Percentiles rank a stretch among this genome's conserved stretches.
phyloP scores from a whole-genome alignment of 2,329 filamentous ascomycete species.

The Cladosporium austrohemisphaericum region DNA sequence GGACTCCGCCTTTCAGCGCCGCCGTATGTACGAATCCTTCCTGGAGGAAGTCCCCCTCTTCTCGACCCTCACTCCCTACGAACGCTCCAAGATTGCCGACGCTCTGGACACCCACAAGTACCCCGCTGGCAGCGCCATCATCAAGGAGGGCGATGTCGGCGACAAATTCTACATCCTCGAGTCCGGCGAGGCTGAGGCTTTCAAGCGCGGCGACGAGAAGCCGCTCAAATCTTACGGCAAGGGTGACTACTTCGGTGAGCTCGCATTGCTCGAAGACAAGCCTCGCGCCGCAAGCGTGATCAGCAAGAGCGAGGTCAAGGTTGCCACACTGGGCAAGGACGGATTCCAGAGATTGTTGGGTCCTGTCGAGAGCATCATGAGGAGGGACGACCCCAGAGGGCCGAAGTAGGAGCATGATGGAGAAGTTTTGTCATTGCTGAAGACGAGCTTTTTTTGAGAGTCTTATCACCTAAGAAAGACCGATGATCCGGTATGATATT shows the following conservation, averaged over 20 bases:
- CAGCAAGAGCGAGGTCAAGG: slow-evolving; percentile 82
- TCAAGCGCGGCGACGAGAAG: slow-evolving; percentile 67
- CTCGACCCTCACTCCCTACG: slow-evolving; percentile 78
- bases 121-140: slow-evolving; percentile 74
- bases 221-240: slow-evolving; percentile 79
- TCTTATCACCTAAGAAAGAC: no score
- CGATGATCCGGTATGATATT: slow-evolving; percentile 1
- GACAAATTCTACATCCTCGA: slow-evolving; percentile 91
- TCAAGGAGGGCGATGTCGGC: slow-evolving; percentile 85
- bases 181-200: slow-evolving; percentile 79
- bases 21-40: slow-evolving; percentile 96
- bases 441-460: no score
- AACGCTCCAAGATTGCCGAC: slow-evolving; percentile 95
- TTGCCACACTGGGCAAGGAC: slow-evolving; percentile 85
- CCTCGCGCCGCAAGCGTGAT: slow-evolving; percentile 87
- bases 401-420: neutral
- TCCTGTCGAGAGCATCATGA: slow-evolving; percentile 91
- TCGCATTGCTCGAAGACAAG: slow-evolving; percentile 88
- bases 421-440: neutral
- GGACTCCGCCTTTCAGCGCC: slow-evolving; percentile 93
- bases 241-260: slow-evolving; percentile 95
- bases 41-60: slow-evolving; percentile 89
- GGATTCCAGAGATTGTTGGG: slow-evolving; percentile 92
- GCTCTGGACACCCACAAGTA: slow-evolving; percentile 90
- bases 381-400: slow-evolving; percentile 60